A percentile compares a stretch with the other conserved stretches of the same genome.
These are phyloP conservation scores for Filobasidium floriforme DNA, from an alignment of 768 basidiomycete species.

Conservation along the genomic window DNA sequence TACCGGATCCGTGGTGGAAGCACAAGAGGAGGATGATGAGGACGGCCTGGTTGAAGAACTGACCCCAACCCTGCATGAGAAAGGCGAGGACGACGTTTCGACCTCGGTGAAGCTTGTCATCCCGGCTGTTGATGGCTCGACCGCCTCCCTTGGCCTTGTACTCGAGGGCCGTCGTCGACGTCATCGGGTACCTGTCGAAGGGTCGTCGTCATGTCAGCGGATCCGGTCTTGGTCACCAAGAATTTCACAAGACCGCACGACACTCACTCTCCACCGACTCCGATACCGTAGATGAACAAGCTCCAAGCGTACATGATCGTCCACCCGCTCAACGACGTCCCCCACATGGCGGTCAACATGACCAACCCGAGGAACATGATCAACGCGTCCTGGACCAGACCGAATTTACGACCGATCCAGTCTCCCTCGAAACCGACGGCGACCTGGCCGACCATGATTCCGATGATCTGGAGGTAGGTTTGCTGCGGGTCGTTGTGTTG, in stretches of 20 bases:
- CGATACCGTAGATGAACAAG: slow-evolving; percentile 48
- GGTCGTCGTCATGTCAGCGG: not conserved
- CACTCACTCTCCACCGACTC: slow-evolving; percentile 29
- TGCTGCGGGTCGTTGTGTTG: not conserved
- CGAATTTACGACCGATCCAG: slow-evolving; percentile 47
- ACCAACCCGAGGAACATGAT: slow-evolving; percentile 47
- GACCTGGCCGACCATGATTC: slow-evolving; percentile 47
- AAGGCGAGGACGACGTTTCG: slow-evolving; percentile 47
- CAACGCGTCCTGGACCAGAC: slow-evolving; percentile 46
- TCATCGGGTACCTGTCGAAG: slow-evolving; percentile 46
- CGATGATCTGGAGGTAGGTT: slow-evolving; percentile 45
- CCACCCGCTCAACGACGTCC: slow-evolving; percentile 45
- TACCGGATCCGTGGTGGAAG: slow-evolving; percentile 39
- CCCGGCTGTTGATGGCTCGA: slow-evolving; percentile 34
- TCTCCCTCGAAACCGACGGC: slow-evolving; percentile 46
- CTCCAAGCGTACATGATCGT: slow-evolving; percentile 46
- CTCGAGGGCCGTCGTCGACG: slow-evolving; percentile 46
- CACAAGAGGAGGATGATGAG: slow-evolving; percentile 47
- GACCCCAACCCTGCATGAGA: slow-evolving; percentile 49
- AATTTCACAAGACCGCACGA: not conserved
- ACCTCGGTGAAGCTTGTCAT: slow-evolving; percentile 48
- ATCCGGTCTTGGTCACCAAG: not conserved
- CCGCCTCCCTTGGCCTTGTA: slow-evolving; percentile 31
- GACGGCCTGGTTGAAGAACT: slow-evolving; percentile 44
- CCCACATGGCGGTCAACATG: slow-evolving; percentile 49